Percentiles rank a stretch among this genome's conserved stretches.
phyloP scores from a whole-genome alignment of 2,329 filamentous ascomycete species.

The Tympanopsis confertula region DNA sequence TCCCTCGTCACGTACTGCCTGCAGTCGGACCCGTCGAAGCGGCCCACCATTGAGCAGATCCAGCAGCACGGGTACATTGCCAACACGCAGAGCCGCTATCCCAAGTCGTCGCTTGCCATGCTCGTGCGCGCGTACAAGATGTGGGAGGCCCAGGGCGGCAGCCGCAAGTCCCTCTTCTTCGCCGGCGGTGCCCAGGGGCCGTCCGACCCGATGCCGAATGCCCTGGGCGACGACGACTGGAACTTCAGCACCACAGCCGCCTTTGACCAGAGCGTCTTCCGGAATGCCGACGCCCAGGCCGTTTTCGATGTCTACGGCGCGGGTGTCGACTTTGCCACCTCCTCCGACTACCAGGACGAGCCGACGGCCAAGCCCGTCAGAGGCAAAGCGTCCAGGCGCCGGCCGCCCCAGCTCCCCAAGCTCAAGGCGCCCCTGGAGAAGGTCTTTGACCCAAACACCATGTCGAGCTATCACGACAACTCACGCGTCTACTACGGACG shows the following conservation, averaged over 20 bases:
- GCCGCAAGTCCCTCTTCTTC: conserved; percentile 53
- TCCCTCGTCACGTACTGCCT: conserved; percentile 65
- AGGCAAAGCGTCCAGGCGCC: conserved; percentile 27
- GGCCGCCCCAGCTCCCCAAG: conserved; percentile 44
- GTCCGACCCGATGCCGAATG: conserved; percentile 25
- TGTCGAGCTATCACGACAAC: conserved; percentile 53
- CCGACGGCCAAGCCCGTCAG: conserved; percentile 32
- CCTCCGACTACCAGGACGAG: conserved; percentile 33
- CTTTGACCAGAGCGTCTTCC: conserved; percentile 47
- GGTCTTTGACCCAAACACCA: conserved; percentile 54
- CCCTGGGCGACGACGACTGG: conserved; percentile 45
- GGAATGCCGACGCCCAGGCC: conserved; percentile 40
- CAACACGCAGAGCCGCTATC: conserved; percentile 50
- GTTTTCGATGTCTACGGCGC: conserved; percentile 50
- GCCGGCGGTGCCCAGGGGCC: conserved; percentile 45
- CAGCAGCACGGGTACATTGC: conserved; percentile 59
- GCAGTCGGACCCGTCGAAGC: conserved; percentile 52
- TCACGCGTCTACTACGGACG: conserved; percentile 47
- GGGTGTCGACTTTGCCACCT: conserved; percentile 37
- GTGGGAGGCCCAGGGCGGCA: conserved; percentile 67
- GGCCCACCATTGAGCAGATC: conserved; percentile 59
- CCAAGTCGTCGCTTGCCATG: conserved; percentile 48
- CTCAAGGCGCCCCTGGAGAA: conserved; percentile 50
- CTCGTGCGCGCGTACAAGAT: conserved; percentile 62
- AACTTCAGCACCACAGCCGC: conserved; percentile 55